Conservation (phyloP, 129 eudicot genomes). For the Helianthus annuus region HanXRQr2.0-SUNRISE NC_035442.2:175698253-175698752, state of each 20-base stretch:
- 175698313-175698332: slow-evolving; percentile 90
- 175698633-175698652: slow-evolving; percentile 93
- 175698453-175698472: slow-evolving; percentile 84
- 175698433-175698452: slow-evolving; percentile 58
- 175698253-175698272: slow-evolving; percentile 6
- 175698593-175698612: slow-evolving; percentile 97
- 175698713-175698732: slow-evolving; percentile 91
- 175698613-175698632: slow-evolving; percentile 87
- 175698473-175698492: slow-evolving; percentile 93
- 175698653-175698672: slow-evolving; percentile 97
- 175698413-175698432: slow-evolving; percentile 48
- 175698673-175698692: slow-evolving; percentile 83
- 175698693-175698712: slow-evolving; percentile 97
- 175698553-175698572: slow-evolving; percentile 98
- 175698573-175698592: slow-evolving; percentile 93
- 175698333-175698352: slow-evolving; percentile 81
- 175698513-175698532: slow-evolving; percentile 95
- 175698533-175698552: slow-evolving; percentile 95
- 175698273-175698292: slow-evolving; percentile 8
- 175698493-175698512: slow-evolving; percentile 87
- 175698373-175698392: slow-evolving; percentile 61
- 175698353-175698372: slow-evolving; percentile 67
- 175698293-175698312: slow-evolving; percentile 12
- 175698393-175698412: slow-evolving; percentile 42
- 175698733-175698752: slow-evolving; percentile 74